A percentile compares a stretch with the other conserved stretches of the same genome.
Evolutionary conservation across 495 filamentous ascomycete genomes (phyloP).

Genomic region (Aspergillus sclerotiicarbonarius): DNA sequence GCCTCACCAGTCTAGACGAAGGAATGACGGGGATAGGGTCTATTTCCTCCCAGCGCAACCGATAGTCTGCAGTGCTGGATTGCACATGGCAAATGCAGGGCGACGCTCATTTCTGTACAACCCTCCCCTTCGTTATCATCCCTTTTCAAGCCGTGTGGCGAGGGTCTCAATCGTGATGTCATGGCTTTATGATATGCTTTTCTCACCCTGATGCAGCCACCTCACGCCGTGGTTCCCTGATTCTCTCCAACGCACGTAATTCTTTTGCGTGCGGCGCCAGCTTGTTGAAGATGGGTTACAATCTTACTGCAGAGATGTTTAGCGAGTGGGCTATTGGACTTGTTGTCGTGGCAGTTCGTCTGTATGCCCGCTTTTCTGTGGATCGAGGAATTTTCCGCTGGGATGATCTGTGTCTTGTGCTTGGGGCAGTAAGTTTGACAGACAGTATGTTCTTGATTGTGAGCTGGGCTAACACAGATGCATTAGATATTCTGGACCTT

Average conservation of each 20-base stretch:
- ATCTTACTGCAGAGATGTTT: constrained; percentile 13
- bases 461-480: neutral
- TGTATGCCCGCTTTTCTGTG: constrained; percentile 14
- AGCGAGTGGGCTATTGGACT: constrained; percentile 17
- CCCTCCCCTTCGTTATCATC: neutral
- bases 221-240: neutral
- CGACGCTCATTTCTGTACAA: neutral
- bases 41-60: neutral
- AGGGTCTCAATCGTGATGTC: neutral
- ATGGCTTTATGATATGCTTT: neutral
- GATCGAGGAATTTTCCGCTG: constrained; percentile 9
- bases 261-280: neutral
- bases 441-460: neutral
- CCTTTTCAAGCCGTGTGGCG: neutral
- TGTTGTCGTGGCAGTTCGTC: constrained; percentile 6
- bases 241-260: neutral
- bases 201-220: neutral
- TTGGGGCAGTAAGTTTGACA: constrained; percentile 6
- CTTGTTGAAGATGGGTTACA: constrained; percentile 10
- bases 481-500: constrained; percentile 15
- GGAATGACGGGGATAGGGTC: neutral
- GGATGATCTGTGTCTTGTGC: constrained; percentile 12
- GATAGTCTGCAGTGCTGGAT: neutral
- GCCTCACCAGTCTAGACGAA: neutral
- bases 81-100: neutral